These are phyloP conservation scores for Eutypa lata DNA, from an alignment of 2,329 filamentous ascomycete genomes.

Conservation along the genomic window DNA sequence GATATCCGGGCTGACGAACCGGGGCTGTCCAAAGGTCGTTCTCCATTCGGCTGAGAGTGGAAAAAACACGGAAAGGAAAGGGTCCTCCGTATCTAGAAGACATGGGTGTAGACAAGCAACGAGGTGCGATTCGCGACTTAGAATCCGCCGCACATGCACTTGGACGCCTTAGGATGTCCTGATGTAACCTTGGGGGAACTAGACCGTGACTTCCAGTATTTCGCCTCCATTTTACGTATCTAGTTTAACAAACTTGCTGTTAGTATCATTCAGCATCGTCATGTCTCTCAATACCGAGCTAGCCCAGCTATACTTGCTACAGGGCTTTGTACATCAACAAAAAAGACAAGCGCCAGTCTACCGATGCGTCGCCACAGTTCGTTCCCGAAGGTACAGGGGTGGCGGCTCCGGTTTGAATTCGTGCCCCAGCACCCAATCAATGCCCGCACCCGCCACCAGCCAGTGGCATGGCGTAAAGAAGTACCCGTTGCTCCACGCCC, in stretches of 20 bases:
- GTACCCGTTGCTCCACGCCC: constrained; percentile 26
- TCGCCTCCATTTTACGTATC: not conserved
- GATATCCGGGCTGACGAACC: not conserved
- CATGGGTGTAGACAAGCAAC: not conserved
- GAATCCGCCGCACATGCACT: not conserved
- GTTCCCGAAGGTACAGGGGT: constrained; percentile 30
- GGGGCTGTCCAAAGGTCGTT: not conserved
- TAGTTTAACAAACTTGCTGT: not conserved
- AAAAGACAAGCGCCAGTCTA: not conserved
- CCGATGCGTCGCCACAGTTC: constrained; percentile 1
- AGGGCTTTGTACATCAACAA: not conserved
- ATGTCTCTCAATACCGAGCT: not conserved
- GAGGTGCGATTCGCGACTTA: not conserved
- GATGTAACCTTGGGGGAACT: not conserved
- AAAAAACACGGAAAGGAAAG: not conserved
- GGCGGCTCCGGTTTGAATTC: constrained; percentile 33
- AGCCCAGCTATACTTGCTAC: not conserved
- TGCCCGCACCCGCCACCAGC: constrained; percentile 18
- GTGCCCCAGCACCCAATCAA: constrained; percentile 30
- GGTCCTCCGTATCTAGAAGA: not conserved
- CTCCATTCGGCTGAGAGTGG: not conserved
- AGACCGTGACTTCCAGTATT: not conserved
- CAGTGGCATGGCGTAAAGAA: constrained; percentile 30
- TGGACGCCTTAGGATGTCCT: not conserved
- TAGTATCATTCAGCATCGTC: not conserved